Evolutionary conservation across 192 early-diverging fungal species (phyloP), one percentile per base, ranked within the genome.

Genomic region (Entophlyctis helioformis): DNA sequence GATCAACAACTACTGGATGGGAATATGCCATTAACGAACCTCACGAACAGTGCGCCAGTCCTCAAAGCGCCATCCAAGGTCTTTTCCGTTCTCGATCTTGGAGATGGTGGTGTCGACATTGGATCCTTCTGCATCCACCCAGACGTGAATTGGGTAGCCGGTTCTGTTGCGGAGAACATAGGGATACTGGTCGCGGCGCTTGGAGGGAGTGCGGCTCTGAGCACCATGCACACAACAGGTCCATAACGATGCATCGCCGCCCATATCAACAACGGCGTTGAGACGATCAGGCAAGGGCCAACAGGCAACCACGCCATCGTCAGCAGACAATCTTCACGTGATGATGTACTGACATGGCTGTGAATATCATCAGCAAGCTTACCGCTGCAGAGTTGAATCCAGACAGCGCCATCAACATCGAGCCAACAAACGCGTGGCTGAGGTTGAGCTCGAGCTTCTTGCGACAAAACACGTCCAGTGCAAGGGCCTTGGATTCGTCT

Each of bases 1-100:
- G 26, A 40, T 27, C 11, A 43, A 31, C 23, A 9, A 40, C 16
- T 24, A 31, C 7, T 7, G 15, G 20, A 21, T 22, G 15, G 10
- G 8, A 39, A 19, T 12, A 2, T 8, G 22, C 18, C 16, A 27
- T 18, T 16, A 20, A 35, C 63, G 50, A 55, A 85, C 85, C 67
- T 94, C 89, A 43, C 93, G 82, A 62, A 84, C 78, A 29, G 76
- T 80, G 44, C 87, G 71, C 93, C 93, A 99, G 55, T 98, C 89
- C 47, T 92, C 91, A 50, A 96, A 96, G n/a, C 88, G 74, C 94
- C 94, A 97, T 33, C 85, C 74, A 15, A 89, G 66, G 19, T 82
- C 82, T 21, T 74, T 62, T 15, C 81, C 81, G 50, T 88, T 76
- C 18, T 70, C 59, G n/a, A 91, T 42, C 48, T 75, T 58, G 23